These are phyloP conservation scores for Grifola frondosa DNA, from an alignment of 1,284 basidiomycete species.

Conservation along the genomic window DNA sequence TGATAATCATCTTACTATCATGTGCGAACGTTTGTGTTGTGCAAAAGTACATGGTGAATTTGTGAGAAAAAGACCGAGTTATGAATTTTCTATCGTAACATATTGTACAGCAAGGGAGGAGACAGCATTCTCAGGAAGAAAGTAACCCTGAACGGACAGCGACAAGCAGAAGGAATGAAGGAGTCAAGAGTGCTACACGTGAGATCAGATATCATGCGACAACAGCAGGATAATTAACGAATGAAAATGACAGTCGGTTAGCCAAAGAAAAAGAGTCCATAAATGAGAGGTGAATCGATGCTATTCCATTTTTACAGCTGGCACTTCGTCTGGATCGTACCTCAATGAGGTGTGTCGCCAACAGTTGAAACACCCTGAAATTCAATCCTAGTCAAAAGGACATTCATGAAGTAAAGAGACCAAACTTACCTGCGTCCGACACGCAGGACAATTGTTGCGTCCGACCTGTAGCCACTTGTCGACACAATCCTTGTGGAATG, in stretches of 20 bases:
- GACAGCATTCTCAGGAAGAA: constrained; percentile 1
- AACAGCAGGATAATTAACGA: constrained; percentile 15
- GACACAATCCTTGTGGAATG: constrained; percentile 84
- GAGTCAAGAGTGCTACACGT: constrained; percentile 18
- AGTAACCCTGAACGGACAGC: background rate
- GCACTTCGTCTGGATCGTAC: constrained; percentile 1
- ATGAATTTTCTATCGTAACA: constrained; percentile 8
- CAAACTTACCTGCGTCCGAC: constrained; percentile 61
- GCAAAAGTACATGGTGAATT: background rate
- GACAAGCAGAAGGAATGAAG: background rate
- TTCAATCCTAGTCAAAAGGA: background rate
- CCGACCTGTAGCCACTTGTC: constrained; percentile 86
- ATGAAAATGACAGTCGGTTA: constrained; percentile 4
- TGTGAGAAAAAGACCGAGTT: constrained; percentile 1
- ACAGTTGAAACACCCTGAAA: constrained; percentile 25
- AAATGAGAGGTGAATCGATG: background rate
- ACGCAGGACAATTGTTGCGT: constrained; percentile 89
- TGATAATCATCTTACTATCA: no score
- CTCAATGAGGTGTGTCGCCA: constrained; percentile 14
- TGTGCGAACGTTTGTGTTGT: no score
- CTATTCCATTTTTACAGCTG: background rate
- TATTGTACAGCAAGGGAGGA: constrained; percentile 16
- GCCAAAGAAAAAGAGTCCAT: constrained; percentile 4
- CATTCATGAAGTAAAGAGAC: background rate
- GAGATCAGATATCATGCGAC: constrained; percentile 18